A percentile compares a stretch with the other conserved stretches of the same genome.
phyloP scores from a whole-genome alignment of 2,329 filamentous ascomycete species.

The Colletotrichum tofieldiae region DNA sequence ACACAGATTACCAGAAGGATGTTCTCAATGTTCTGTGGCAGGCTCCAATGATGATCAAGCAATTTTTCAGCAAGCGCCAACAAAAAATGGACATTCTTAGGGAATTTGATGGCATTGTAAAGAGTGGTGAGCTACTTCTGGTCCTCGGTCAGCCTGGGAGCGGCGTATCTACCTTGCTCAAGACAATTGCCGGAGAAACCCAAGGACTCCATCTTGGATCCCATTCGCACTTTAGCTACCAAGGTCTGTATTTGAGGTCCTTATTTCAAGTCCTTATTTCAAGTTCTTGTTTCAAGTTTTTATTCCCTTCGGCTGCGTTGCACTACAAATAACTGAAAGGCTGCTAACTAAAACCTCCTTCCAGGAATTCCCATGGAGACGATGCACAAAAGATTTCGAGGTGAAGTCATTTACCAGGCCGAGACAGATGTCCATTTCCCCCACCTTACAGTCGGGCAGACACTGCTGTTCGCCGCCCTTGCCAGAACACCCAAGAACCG shows the following conservation, averaged over 20 bases:
- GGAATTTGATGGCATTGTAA: conserved; percentile 68
- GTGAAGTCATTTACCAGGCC: conserved; percentile 75
- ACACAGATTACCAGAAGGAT: conserved; percentile 55
- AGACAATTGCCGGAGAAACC: conserved; percentile 69
- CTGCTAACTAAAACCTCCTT: too few species aligned
- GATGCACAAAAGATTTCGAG: conserved; percentile 63
- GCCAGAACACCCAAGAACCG: conserved; percentile 73
- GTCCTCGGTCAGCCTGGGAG: conserved; percentile 67
- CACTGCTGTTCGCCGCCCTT: conserved; percentile 74
- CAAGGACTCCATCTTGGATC: conserved; percentile 64
- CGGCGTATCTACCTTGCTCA: conserved; percentile 72
- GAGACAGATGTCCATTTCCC: conserved; percentile 77
- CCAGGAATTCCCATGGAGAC: conserved; percentile 50
- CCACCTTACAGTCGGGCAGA: conserved; percentile 75
- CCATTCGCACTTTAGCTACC: conserved; percentile 65
- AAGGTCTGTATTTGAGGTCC: conserved; percentile 53
- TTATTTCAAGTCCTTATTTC: too few species aligned
- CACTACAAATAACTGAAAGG: too few species aligned
- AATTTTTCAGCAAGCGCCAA: conserved; percentile 47
- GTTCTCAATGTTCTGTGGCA: conserved; percentile 50
- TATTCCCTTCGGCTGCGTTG: too few species aligned
- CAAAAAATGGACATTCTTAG: conserved; percentile 65
- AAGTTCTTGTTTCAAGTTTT: too few species aligned
- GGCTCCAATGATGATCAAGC: conserved; percentile 43
- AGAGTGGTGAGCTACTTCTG: conserved; percentile 57